A percentile compares a stretch with the other conserved stretches of the same genome.
Conservation (phyloP, 805 yeast genomes). For the Hanseniaspora mollemarum region DNA sequence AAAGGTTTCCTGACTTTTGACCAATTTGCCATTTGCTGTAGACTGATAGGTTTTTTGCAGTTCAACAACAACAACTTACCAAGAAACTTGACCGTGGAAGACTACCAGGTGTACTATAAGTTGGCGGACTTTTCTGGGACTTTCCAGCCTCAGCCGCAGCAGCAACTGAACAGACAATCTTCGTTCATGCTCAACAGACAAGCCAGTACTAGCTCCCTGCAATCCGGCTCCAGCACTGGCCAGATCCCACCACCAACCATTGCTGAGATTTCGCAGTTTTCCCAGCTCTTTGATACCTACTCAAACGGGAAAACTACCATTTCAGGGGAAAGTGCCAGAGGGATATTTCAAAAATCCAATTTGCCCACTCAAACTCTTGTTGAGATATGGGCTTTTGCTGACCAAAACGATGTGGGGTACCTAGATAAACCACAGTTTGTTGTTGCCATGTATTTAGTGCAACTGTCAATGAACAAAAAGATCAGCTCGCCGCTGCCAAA, state of each 20-base stretch:
- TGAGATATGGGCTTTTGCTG: constrained; percentile 81
- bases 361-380: constrained; percentile 68
- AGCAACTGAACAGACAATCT: constrained; percentile 32
- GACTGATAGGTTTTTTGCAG: constrained; percentile 83
- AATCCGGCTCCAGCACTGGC: not conserved
- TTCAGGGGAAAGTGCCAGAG: constrained; percentile 70
- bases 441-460: constrained; percentile 91
- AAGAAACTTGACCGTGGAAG: constrained; percentile 39
- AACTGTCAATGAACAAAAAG: constrained; percentile 45
- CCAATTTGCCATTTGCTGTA: constrained; percentile 76
- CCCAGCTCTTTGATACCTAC: constrained; percentile 63
- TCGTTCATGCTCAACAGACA: constrained; percentile 16
- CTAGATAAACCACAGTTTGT: constrained; percentile 66
- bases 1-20: constrained; percentile 70
- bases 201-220: constrained; percentile 15
- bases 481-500: constrained; percentile 45
- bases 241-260: constrained; percentile 43
- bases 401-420: constrained; percentile 60
- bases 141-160: constrained; percentile 53
- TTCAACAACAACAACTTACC: constrained; percentile 35
- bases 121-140: constrained; percentile 39
- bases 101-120: constrained; percentile 25
- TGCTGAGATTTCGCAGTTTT: constrained; percentile 50
- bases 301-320: constrained; percentile 39
- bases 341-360: constrained; percentile 78